A percentile compares a stretch with the other conserved stretches of the same genome.
Evolutionary conservation across 2,329 filamentous ascomycete species (phyloP).

Genomic region (Trichoderma afroharzianum): DNA sequence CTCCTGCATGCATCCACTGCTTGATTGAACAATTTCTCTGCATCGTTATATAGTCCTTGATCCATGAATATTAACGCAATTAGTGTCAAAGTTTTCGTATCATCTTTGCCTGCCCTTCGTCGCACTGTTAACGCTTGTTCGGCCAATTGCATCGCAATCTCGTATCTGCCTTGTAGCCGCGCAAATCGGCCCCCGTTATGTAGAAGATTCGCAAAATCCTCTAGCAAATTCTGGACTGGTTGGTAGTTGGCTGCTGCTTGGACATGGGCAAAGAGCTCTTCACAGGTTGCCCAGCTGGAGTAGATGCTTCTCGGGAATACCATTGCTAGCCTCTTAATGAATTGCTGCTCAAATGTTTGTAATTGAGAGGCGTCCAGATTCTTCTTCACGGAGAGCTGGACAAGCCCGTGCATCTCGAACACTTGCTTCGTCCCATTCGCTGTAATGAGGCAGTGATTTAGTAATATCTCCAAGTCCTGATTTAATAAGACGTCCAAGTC

Average conservation of each 20-base stretch:
- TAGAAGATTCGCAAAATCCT: constrained; percentile 2
- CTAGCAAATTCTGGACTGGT: not conserved
- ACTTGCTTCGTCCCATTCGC: not conserved
- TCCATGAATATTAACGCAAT: not conserved
- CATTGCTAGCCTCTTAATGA: not conserved
- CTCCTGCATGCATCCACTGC: not conserved
- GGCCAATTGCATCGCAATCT: constrained; percentile 3
- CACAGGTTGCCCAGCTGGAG: not conserved
- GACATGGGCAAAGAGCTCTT: not conserved
- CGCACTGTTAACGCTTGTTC: not conserved
- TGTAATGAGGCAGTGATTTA: not conserved
- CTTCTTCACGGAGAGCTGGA: constrained; percentile 14
- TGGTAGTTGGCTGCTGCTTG: not conserved
- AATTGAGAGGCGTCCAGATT: not conserved
- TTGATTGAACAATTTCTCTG: not conserved
- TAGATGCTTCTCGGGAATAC: constrained; percentile 20
- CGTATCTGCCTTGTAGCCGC: not conserved
- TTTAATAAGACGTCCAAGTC: not conserved
- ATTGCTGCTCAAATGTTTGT: not conserved
- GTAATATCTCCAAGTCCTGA: not conserved
- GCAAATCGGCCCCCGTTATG: constrained; percentile 1
- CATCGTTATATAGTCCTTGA: not conserved
- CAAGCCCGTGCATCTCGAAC: constrained; percentile 20
- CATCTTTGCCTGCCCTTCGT: not conserved
- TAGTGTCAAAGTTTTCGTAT: not conserved